phyloP scores from a whole-genome alignment of 495 filamentous ascomycete species.

The Lasiosphaeriaceae sp. region DNA sequence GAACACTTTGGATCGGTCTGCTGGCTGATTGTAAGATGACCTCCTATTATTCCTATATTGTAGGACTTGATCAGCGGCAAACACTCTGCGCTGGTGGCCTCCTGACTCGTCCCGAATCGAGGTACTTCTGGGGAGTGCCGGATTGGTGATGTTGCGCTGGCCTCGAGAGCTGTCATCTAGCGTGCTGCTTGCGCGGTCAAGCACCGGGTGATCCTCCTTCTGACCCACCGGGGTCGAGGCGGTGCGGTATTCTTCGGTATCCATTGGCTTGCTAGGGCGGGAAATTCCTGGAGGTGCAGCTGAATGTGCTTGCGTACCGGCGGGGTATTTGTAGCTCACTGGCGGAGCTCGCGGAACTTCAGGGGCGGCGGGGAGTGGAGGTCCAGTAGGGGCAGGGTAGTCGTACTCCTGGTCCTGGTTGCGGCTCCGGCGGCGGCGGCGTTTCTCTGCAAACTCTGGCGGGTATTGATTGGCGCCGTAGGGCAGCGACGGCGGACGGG shows the following conservation, averaged over 20 bases:
- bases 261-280: conserved; percentile 35
- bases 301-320: conserved; percentile 34
- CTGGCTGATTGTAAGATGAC: conserved; percentile 13
- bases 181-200: conserved; percentile 29
- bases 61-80: conserved; percentile 26
- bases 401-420: conserved; percentile 30
- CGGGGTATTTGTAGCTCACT: conserved; percentile 52
- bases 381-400: conserved; percentile 20
- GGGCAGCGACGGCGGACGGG: conserved; percentile 46
- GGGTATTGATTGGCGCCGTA: conserved; percentile 44
- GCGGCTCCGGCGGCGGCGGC: conserved; percentile 32
- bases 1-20: conserved; percentile 47
- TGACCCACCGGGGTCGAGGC: conserved; percentile 28
- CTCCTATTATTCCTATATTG: conserved; percentile 22
- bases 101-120: conserved; percentile 12
- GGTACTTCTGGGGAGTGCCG: conserved; percentile 9
- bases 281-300: conserved; percentile 15
- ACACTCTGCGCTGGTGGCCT: conserved; percentile 24
- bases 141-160: conserved; percentile 23
- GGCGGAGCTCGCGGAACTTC: conserved; percentile 57
- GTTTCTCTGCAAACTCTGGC: conserved; percentile 35
- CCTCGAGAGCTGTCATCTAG: conserved; percentile 24
- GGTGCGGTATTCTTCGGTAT: conserved; percentile 36
- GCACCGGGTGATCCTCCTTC: conserved; percentile 25
- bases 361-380: conserved; percentile 50